Evolutionary conservation across 306 rosid genomes (phyloP).

Genomic region (Echinosophora koreensis): DNA sequence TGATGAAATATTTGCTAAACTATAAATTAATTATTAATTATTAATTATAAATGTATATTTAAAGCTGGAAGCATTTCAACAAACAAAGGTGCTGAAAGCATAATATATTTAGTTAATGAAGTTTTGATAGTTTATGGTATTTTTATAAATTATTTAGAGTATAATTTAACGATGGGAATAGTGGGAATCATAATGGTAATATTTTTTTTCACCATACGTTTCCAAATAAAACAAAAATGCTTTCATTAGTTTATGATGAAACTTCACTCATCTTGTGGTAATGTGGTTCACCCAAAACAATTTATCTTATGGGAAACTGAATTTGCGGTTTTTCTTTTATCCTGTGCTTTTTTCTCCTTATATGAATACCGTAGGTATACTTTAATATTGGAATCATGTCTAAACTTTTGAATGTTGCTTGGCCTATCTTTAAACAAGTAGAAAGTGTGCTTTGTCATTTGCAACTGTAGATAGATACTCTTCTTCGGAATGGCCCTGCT

Average conservation of each 20-base stretch:
- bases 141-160: not conserved
- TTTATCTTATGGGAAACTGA: conserved; percentile 9
- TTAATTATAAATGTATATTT: not conserved
- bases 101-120: not conserved
- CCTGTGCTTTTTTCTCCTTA: not conserved
- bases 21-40: conserved; percentile 14
- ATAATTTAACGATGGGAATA: not conserved
- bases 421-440: conserved; percentile 25
- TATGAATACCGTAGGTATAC: conserved; percentile 7
- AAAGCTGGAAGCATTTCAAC: not conserved
- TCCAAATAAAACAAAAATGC: conserved; percentile 5
- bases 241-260: conserved; percentile 10
- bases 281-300: conserved; percentile 5
- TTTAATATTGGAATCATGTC: conserved; percentile 13
- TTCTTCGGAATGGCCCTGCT: conserved; percentile 19
- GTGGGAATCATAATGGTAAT: not conserved
- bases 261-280: not conserved
- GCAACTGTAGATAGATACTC: conserved; percentile 25
- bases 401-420: conserved; percentile 2
- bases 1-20: conserved; percentile 12
- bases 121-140: not conserved
- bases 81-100: not conserved
- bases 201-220: not conserved
- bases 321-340: conserved; percentile 27
- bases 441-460: conserved; percentile 37